Conservation (phyloP, 371 early-diverging fungal genomes). For the Conidiobolus incongruus region DNA sequence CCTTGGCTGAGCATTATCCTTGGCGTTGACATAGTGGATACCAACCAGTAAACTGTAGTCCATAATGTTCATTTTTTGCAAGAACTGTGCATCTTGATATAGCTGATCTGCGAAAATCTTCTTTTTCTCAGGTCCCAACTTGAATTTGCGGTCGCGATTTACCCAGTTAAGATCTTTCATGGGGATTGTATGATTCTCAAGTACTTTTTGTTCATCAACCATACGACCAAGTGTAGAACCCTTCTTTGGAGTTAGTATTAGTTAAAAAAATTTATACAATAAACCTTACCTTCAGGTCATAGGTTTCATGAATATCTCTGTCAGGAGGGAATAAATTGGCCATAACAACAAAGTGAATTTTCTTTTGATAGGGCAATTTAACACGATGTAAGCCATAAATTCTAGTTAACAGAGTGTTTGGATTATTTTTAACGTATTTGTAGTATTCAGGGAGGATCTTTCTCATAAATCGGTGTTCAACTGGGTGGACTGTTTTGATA, state of each 20-base stretch:
- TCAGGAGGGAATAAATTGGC: constrained; percentile 90
- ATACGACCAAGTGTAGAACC: constrained; percentile 78
- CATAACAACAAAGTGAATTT: constrained; percentile 97
- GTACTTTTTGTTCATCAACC: constrained; percentile 46
- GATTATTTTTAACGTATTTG: constrained; percentile 69
- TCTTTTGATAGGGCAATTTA: constrained; percentile 71
- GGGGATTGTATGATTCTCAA: constrained; percentile 49
- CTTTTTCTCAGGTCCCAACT: constrained; percentile 67
- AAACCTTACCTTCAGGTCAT: constrained; percentile 59
- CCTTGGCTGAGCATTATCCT: too few species aligned
- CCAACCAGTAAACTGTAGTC: constrained; percentile 91
- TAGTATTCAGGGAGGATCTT: constrained; percentile 63
- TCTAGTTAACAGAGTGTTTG: constrained; percentile 81
- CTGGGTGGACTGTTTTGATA: constrained; percentile 88
- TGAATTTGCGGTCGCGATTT: constrained; percentile 32
- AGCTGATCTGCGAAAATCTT: constrained; percentile 54
- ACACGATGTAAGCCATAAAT: constrained; percentile 91
- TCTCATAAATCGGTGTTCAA: constrained; percentile 82
- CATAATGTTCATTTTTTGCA: constrained; percentile 73
- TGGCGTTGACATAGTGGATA: constrained; percentile 38
- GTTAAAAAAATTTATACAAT: not conserved
- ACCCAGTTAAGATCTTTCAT: constrained; percentile 94
- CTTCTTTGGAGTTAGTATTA: not conserved
- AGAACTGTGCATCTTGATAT: constrained; percentile 55
- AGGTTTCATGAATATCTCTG: constrained; percentile 87